These are phyloP conservation scores for Adansonia digitata DNA, from an alignment of 345 rosid genomes.

Conservation along the genomic window DNA sequence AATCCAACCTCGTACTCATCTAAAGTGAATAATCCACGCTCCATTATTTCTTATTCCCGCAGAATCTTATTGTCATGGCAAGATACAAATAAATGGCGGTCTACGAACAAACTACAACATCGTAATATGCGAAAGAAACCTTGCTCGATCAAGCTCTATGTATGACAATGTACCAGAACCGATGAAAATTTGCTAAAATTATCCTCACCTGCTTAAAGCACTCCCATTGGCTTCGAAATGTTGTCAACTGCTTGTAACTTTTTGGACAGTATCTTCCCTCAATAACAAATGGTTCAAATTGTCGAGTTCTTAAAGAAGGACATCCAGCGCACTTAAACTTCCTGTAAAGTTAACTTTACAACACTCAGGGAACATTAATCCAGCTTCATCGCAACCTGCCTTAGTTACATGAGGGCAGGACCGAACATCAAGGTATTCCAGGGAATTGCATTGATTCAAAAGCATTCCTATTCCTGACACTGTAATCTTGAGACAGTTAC, in stretches of 20 bases:
- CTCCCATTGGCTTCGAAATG: neutral
- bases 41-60: too few species aligned
- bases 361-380: slow-evolving; percentile 55
- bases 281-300: neutral
- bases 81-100: neutral
- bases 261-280: neutral
- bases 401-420: slow-evolving; percentile 74
- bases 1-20: too few species aligned
- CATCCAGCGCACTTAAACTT: slow-evolving; percentile 63
- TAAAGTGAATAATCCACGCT: too few species aligned
- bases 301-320: slow-evolving; percentile 32
- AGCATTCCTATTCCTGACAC: slow-evolving; percentile 62
- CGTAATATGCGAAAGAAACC: neutral
- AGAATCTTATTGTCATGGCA: neutral
- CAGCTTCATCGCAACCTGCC: slow-evolving; percentile 75
- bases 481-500: slow-evolving; percentile 70
- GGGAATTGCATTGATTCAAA: slow-evolving; percentile 54
- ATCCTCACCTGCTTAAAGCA: neutral
- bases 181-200: neutral
- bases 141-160: neutral
- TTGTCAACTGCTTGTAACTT: neutral
- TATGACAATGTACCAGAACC: neutral
- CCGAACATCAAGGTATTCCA: slow-evolving; percentile 80
- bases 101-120: neutral
- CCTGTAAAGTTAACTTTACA: slow-evolving; percentile 81